Base-by-base conservation (phyloP, 805 yeast species). In the Metschnikowia amazonensis region DNA sequence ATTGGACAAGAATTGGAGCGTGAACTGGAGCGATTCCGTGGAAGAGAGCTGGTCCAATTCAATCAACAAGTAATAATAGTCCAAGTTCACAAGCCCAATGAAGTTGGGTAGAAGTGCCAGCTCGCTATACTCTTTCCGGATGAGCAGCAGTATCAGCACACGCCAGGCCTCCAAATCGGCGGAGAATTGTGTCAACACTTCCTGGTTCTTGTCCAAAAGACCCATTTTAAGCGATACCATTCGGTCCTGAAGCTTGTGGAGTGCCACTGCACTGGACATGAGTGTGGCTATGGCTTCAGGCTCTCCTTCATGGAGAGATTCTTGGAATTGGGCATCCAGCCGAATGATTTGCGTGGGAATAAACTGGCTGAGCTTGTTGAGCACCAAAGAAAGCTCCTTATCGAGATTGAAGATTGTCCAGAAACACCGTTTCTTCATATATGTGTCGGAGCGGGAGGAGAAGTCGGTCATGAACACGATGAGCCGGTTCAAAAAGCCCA, bases 321-420 rank as follows among this genome's bases (percentile, higher is more conserved):
- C 45, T 10, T 38, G 28, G 17, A 55, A 47, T 2, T 64, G 61
- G 14, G 56, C 25, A 16, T 46, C 29, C 6, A 53, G 30, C 4
- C 42, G 42, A 25, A 66, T 57, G 42, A 61, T 58, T 11, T 45
- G 50, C 16, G 56, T 48, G 2, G 51, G 55, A 3, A 73, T 67
- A 23, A 67, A 55, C 50, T 65, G 72, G 42, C 68, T 62, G 11
- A 75, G 74, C 40, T 57, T 62, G 23, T 60, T 56, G 28, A 62
- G 51, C 40, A 69, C 39, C n/a, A 72, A 52, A 45, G 66, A 62
- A 29, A 69, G 52, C 42, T 67, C 73, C 37, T 67, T 66, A 46
- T 72, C 76, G 33, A 71, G 49, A 38, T 66, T 69, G 52, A 61
- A 62, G 11, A 69, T 51, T 2, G 73, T 55, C 75, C 74, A 69